Conservation (phyloP, 768 basidiomycete species). For the Solioccasus polychromus region DNA sequence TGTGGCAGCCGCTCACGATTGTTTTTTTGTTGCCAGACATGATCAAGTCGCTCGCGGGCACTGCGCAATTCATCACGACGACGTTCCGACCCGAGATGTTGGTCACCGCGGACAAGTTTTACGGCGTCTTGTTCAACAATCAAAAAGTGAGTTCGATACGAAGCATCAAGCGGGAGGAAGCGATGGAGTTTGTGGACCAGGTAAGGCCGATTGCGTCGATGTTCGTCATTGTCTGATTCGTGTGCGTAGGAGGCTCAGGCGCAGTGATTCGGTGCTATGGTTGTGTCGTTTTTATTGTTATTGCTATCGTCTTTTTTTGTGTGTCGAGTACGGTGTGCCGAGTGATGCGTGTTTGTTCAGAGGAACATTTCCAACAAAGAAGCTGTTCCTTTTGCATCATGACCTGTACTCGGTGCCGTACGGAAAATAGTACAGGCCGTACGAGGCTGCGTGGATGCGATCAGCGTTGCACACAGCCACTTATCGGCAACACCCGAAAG, state of each 20-base stretch:
- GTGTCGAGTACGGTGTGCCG: no score
- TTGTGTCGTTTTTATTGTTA: constrained; percentile 15
- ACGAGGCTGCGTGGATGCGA: not conserved
- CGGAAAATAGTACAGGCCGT: not conserved
- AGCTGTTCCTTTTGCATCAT: no score
- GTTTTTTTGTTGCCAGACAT: constrained; percentile 40
- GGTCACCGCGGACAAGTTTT: constrained; percentile 93
- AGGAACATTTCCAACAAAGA: no score
- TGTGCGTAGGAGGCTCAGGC: constrained; percentile 44
- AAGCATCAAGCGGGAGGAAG: constrained; percentile 84
- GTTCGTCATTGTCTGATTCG: constrained; percentile 4
- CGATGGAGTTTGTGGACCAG: constrained; percentile 93
- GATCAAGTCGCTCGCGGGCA: constrained; percentile 87
- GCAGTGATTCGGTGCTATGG: constrained; percentile 26
- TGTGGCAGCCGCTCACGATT: constrained; percentile 36
- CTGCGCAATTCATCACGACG: constrained; percentile 96
- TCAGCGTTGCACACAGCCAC: constrained; percentile 21
- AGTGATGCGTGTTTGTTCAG: not conserved
- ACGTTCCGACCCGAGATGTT: constrained; percentile 99
- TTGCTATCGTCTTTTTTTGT: constrained; percentile 16
- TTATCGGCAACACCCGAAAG: constrained; percentile 24
- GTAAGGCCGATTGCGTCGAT: no score
- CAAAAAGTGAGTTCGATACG: constrained; percentile 92
- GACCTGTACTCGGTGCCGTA: not conserved
- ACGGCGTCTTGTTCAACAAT: constrained; percentile 94